These are phyloP conservation scores for Aurifilum marmelostoma DNA, from an alignment of 2,329 filamentous ascomycete genomes.

Conservation along the genomic window DNA sequence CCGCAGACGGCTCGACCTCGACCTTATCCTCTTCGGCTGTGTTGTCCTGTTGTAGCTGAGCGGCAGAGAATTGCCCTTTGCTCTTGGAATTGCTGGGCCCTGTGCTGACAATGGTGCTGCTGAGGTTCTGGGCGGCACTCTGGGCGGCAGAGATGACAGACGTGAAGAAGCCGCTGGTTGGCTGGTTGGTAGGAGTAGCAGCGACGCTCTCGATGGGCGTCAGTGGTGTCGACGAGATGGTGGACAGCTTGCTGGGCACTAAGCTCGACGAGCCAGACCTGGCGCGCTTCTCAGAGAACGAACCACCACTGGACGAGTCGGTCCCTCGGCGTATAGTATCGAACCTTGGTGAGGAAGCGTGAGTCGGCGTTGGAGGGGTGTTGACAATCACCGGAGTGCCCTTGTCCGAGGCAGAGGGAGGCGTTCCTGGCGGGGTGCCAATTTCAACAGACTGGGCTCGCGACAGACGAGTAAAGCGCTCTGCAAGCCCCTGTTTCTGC, in stretches of 20 bases:
- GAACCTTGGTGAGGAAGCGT: constrained; percentile 40
- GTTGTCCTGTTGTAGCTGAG: constrained; percentile 32
- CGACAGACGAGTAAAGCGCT: constrained; percentile 36
- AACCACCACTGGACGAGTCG: constrained; percentile 45
- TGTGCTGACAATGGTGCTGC: constrained; percentile 72
- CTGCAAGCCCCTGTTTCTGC: constrained; percentile 30
- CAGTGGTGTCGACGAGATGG: constrained; percentile 69
- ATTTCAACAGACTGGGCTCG: constrained; percentile 38
- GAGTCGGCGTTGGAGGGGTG: constrained; percentile 67
- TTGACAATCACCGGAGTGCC: constrained; percentile 62
- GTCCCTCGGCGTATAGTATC: constrained; percentile 32
- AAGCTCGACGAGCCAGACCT: constrained; percentile 59
- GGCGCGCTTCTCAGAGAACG: constrained; percentile 68
- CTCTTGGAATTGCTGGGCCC: constrained; percentile 50
- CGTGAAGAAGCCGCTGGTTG: constrained; percentile 82
- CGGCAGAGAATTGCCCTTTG: constrained; percentile 5
- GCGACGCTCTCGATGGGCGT: constrained; percentile 73
- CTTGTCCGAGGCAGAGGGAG: constrained; percentile 51
- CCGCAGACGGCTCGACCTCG: constrained; percentile 49
- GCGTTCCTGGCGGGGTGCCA: constrained; percentile 48
- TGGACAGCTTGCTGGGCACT: constrained; percentile 86
- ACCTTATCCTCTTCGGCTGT: constrained; percentile 40
- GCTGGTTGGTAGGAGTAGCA: constrained; percentile 47
- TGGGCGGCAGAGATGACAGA: constrained; percentile 92
- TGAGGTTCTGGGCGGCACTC: constrained; percentile 79